A percentile compares a stretch with the other conserved stretches of the same genome.
Evolutionary conservation across 1,284 basidiomycete genomes (phyloP).

Genomic region (Sanghuangporus sanghuang): DNA sequence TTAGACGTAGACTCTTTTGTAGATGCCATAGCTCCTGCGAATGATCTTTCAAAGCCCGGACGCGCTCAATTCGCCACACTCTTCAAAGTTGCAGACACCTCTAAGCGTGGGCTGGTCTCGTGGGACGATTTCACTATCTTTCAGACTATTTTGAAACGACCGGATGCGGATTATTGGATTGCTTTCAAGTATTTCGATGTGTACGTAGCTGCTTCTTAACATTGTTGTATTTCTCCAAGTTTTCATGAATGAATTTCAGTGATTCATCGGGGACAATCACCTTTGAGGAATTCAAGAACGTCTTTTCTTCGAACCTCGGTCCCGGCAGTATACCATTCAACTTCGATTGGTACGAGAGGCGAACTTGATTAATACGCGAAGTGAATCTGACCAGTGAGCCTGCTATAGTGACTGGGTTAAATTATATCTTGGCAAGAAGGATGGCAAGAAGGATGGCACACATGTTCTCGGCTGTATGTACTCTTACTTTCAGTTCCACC

Average conservation of each 20-base stretch:
- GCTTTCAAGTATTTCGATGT: slow-evolving; percentile 96
- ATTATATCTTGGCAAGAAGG: slow-evolving; percentile 87
- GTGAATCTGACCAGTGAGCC: slow-evolving; percentile 10
- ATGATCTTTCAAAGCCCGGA: slow-evolving; percentile 79
- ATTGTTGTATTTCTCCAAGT: neutral
- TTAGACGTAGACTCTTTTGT: slow-evolving; percentile 83
- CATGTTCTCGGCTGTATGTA: slow-evolving; percentile 88
- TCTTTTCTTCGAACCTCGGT: slow-evolving; percentile 78
- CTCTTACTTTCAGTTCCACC: neutral
- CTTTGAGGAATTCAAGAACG: slow-evolving; percentile 90
- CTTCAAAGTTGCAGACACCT: slow-evolving; percentile 85
- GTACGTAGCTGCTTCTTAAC: slow-evolving; percentile 43
- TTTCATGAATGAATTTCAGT: slow-evolving; percentile 33
- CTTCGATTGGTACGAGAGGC: slow-evolving; percentile 71
- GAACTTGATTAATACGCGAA: neutral
- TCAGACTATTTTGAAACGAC: slow-evolving; percentile 83
- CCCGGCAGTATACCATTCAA: slow-evolving; percentile 87
- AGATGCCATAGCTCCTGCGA: slow-evolving; percentile 84
- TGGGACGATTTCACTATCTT: slow-evolving; percentile 96
- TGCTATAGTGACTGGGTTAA: slow-evolving; percentile 82
- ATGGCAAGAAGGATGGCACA: slow-evolving; percentile 82
- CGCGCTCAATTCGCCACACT: slow-evolving; percentile 83
- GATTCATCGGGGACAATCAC: slow-evolving; percentile 86
- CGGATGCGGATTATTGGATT: slow-evolving; percentile 94
- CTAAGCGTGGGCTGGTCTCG: slow-evolving; percentile 74